phyloP scores from a whole-genome alignment of 331 rosid species.

The Rosa hybrid region DNA sequence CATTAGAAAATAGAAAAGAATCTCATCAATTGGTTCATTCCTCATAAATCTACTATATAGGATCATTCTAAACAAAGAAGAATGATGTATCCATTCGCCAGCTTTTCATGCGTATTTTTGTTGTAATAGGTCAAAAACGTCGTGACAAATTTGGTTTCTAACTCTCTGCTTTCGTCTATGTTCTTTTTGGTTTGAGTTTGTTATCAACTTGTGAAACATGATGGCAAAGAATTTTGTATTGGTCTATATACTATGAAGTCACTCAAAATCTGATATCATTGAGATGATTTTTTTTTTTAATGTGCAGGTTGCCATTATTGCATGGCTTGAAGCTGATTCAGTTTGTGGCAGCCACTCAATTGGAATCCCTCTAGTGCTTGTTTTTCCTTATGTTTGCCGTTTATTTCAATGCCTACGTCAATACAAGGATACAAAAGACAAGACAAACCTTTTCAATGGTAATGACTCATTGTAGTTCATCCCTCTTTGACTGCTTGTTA shows the following conservation, averaged over 20 bases:
- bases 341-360: conserved; percentile 71
- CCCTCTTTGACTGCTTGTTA: conserved; percentile 12
- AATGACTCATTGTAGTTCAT: neutral
- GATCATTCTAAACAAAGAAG: neutral
- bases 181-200: neutral
- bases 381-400: conserved; percentile 85
- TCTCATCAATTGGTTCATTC: neutral
- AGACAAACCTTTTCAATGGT: conserved; percentile 79
- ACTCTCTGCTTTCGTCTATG: neutral
- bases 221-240: neutral
- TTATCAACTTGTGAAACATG: neutral
- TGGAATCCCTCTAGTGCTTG: conserved; percentile 74
- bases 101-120: neutral
- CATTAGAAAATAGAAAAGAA: neutral
- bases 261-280: conserved; percentile 2
- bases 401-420: conserved; percentile 87
- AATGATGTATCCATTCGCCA: neutral
- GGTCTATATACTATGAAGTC: neutral
- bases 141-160: neutral
- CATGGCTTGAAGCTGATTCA: conserved; percentile 98
- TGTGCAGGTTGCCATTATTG: conserved; percentile 90
- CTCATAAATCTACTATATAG: neutral
- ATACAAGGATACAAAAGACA: conserved; percentile 84
- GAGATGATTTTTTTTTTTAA: conserved; percentile 11
- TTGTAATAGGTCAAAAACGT: neutral